These are phyloP conservation scores for Kazachstania kunashirensis DNA, from an alignment of 805 yeast species.

Conservation along the genomic window DNA sequence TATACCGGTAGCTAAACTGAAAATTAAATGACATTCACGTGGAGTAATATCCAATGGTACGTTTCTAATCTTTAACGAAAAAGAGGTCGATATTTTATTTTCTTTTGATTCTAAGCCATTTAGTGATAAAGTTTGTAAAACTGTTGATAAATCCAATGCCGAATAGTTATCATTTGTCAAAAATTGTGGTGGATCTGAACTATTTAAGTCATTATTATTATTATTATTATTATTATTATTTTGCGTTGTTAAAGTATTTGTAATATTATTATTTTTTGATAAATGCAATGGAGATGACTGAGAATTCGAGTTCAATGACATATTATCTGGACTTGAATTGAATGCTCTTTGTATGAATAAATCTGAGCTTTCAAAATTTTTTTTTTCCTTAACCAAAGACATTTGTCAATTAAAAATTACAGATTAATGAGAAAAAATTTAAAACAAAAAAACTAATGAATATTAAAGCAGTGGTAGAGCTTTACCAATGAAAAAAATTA, in stretches of 20 bases:
- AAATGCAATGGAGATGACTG: slow-evolving; percentile 19
- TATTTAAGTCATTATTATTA: slow-evolving; percentile 3
- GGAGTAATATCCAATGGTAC: slow-evolving; percentile 51
- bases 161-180: slow-evolving; percentile 2
- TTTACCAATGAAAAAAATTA: no score
- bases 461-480: not conserved
- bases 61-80: slow-evolving; percentile 37
- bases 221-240: not conserved
- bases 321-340: slow-evolving; percentile 16
- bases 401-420: not conserved
- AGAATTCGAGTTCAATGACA: slow-evolving; percentile 13
- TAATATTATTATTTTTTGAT: no score
- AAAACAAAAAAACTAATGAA: not conserved
- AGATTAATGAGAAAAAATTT: not conserved
- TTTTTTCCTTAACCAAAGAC: slow-evolving; percentile 5
- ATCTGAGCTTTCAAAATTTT: slow-evolving; percentile 9
- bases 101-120: slow-evolving; percentile 5
- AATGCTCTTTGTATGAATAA: slow-evolving; percentile 14
- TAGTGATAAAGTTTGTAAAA: slow-evolving; percentile 14
- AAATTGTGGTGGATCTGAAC: slow-evolving; percentile 2
- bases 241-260: not conserved
- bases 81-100: slow-evolving; percentile 3
- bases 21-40: slow-evolving; percentile 56
- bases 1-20: slow-evolving; percentile 58
- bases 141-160: slow-evolving; percentile 7